Evolutionary conservation across 1,284 basidiomycete species (phyloP), one percentile per base, ranked within the genome.

Genomic region (Cryptococcus sp.): DNA sequence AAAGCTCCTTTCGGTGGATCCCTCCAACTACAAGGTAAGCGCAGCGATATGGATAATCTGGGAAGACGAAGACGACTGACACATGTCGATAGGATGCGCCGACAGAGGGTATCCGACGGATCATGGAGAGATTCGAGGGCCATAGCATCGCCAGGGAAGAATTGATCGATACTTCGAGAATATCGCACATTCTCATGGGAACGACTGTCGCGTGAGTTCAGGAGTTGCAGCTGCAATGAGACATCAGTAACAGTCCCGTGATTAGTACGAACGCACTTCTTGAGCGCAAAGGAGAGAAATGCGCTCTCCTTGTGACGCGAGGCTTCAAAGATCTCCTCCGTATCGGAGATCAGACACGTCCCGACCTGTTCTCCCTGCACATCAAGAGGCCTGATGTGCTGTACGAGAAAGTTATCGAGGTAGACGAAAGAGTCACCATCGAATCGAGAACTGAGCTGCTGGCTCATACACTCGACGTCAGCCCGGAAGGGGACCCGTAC

Each of bases 181-280:
- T 70, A 42, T 67, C 68, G 52, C 65, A 61, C 6, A 67, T 72
- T 19, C 66, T 67, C 3, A 80, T 79, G 65, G 74, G 77, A 16
- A 74, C 79, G 25, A 77, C 76, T 0, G 78, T 78, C 90, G 94
- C 68, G 5, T 38, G 20, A 56, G 47, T 27, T 19, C 5, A 3
- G 31, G 5, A 35, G 31, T 35, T 10, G 10, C 27, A 16, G 25
- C 5, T 13, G 20, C 22, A 17, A 3, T 6, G 59, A 92, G 93
- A 95, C 68, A 91, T 74, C 92, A 96, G 62, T 86, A 93, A n/a
- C 82, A 97, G 3, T 93, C 98, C 95, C 0, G 98, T 95, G 0
- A 93, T 98, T 2, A 95, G 61, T 70, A 99, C 95, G 16, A 99
- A 98, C 68, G 94, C 95, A 0, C 83, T 99, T 0, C 84, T 99